These are phyloP conservation scores for Lepidium sativum DNA, from an alignment of 345 rosid species.

Conservation along the genomic window DNA sequence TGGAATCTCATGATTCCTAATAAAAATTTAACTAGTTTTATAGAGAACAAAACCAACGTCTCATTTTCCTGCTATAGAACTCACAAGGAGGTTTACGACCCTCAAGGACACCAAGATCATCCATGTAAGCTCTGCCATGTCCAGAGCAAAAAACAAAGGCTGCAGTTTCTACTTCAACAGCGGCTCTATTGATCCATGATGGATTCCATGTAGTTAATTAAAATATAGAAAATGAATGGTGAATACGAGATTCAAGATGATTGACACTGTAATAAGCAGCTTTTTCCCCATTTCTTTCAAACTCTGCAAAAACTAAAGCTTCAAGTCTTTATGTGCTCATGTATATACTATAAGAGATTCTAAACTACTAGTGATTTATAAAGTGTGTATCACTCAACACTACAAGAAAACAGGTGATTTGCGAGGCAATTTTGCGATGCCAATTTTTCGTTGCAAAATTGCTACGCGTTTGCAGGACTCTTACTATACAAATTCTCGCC, in stretches of 20 bases:
- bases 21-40: background rate
- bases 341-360: background rate
- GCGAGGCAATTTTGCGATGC: no score
- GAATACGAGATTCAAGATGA: conserved; percentile 32
- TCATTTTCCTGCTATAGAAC: background rate
- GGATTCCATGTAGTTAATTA: conserved; percentile 11
- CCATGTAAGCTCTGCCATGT: conserved; percentile 66
- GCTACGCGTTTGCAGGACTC: no score
- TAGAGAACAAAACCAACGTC: background rate
- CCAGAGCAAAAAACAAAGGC: conserved; percentile 59
- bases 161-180: conserved; percentile 51
- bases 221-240: conserved; percentile 6
- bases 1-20: no score
- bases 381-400: no score
- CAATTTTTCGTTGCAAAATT: no score
- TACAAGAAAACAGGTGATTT: no score
- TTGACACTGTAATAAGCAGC: conserved; percentile 8
- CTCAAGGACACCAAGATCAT: conserved; percentile 31
- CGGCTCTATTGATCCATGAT: conserved; percentile 55
- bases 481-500: no score
- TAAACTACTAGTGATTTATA: background rate
- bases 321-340: background rate
- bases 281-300: background rate
- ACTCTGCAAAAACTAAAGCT: background rate
- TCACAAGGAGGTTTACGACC: conserved; percentile 27